Base-by-base conservation (phyloP, 345 rosid species). In the Tarenaya hassleriana region DNA sequence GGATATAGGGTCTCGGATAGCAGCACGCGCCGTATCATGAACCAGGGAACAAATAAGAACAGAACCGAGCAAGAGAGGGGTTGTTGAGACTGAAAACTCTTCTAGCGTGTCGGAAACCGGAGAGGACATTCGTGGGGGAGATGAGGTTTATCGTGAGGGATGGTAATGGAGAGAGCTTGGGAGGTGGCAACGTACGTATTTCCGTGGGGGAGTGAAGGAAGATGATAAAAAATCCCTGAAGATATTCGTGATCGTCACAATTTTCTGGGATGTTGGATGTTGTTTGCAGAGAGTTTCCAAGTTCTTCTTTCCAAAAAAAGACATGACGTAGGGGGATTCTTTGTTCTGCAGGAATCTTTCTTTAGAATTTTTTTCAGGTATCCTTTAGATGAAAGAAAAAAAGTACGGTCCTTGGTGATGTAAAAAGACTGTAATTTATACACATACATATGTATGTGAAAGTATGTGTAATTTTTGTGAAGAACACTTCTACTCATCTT, bases 221-320 rank as follows among this genome's bases (percentile, higher is more conserved):
- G 88, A 88, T 42, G 99, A 92, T 56, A 72, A 80, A 41, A 92
- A 81, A 42, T 95, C 94, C 8, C 80, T 92, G 5, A 63, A 85
- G 56, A 92, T 92, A 17, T 88, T 92, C 51, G 94, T 92, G 82
- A 92, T 92, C 53, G 98, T 88, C 13, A 92, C 97, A 58, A 92
- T 55, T 92, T 92, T 63, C 60, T 92, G 95, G 97, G 41, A 85
- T 85, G 97, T 52, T 92, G 67, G 99, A 85, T 73, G 82, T 83
- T 69, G 88, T 88, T 6, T 88, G 97, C 57, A 92, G 80, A 67
- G 97, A 85, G 58, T 73, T 73, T n/a, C 78, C 85, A 3, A 69
- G 64, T 32, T 77, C 94, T 64, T 84, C 95, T n/a, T 92, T 88
- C 67, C 8, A 3, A 8, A 37, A 37, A 24, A 24, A 24, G 29